Base-by-base conservation (phyloP, 75 land plant species). In the Ceratopteris richardii region DNA sequence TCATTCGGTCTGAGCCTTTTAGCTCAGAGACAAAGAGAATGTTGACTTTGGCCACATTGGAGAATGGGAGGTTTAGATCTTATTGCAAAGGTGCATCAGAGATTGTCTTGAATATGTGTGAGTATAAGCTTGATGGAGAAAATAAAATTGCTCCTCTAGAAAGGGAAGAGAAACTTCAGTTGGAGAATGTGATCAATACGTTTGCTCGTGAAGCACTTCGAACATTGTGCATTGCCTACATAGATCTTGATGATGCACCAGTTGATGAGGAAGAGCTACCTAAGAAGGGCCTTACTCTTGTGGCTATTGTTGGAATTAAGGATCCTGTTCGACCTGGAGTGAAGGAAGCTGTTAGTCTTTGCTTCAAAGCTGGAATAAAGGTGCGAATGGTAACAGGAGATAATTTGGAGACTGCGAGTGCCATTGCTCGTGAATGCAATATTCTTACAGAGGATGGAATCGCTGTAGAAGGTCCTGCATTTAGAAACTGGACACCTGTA, bases 311-410 rank as follows among this genome's bases (percentile, higher is more conserved):
- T n/a, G 92, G 92, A 11, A 90, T 90, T 58, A 90, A 86, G 68
- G 98, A 94, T 68, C 98, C 98, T 33, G 86, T 90, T 30, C 77
- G 98, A 5, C 87, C 85, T 37, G 98, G 98, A 20, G 98, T 94
- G n/a, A 90, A 79, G 69, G 96, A 94, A 26, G 93, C 96, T 50
- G 98, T 94, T 54, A 73, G 75, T 63, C 60, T 78, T 26, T 94
- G 98, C 58, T 77, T 78, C 29, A 54, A 75, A 39, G 98, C 98
- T 59, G 98, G 98, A 1, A 84, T 94, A 11, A 81, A 82, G 41
- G 98, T 94, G n/a, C 65, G 90, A 46, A 94, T 94, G 98, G 96
- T 94, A 19, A 94, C 98, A 9, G 98, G 98, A 18, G 98, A 94
- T 60, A 94, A 94, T 61, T 81, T 90, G 26, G 76, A 78, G 40